Conservation (phyloP, 768 basidiomycete genomes). For the Leccinellum rugosiceps region DNA sequence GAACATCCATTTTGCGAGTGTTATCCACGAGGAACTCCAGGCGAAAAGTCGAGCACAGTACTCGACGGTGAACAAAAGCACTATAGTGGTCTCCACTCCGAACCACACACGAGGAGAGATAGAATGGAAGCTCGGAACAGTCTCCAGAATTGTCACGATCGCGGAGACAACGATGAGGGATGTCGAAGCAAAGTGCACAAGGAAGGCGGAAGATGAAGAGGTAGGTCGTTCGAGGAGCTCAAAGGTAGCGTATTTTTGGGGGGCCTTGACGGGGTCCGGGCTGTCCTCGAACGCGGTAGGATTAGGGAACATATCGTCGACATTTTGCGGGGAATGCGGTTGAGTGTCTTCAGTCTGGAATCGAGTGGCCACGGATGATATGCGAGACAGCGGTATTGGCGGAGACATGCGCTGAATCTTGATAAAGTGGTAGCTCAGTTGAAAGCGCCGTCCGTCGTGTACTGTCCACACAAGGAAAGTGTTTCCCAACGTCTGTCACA, state of each 20-base stretch:
- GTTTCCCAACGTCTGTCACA: background rate
- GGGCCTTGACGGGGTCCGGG: constrained; percentile 28
- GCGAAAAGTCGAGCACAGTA: constrained; percentile 70
- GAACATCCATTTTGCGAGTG: constrained; percentile 60
- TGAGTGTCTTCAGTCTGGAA: constrained; percentile 45
- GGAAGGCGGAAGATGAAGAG: constrained; percentile 71
- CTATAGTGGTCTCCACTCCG: constrained; percentile 81
- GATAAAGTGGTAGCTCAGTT: background rate
- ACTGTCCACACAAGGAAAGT: constrained; percentile 1
- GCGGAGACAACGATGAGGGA: constrained; percentile 72
- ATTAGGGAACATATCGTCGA: constrained; percentile 40
- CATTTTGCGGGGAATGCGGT: constrained; percentile 31
- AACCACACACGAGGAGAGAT: constrained; percentile 76
- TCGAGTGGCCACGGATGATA: constrained; percentile 27
- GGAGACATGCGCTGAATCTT: constrained; percentile 22
- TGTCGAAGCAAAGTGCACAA: constrained; percentile 69
- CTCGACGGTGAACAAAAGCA: constrained; percentile 84
- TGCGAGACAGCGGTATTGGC: constrained; percentile 28
- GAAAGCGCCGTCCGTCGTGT: too few species aligned
- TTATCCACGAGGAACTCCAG: constrained; percentile 67
- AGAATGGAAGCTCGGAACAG: constrained; percentile 71
- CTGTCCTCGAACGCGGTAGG: constrained; percentile 34
- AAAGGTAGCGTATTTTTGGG: constrained; percentile 65
- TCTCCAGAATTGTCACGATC: constrained; percentile 74
- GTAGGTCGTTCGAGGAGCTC: constrained; percentile 78